Evolutionary conservation across 2,329 filamentous ascomycete species (phyloP).

Genomic region (Colletotrichum shisoi): DNA sequence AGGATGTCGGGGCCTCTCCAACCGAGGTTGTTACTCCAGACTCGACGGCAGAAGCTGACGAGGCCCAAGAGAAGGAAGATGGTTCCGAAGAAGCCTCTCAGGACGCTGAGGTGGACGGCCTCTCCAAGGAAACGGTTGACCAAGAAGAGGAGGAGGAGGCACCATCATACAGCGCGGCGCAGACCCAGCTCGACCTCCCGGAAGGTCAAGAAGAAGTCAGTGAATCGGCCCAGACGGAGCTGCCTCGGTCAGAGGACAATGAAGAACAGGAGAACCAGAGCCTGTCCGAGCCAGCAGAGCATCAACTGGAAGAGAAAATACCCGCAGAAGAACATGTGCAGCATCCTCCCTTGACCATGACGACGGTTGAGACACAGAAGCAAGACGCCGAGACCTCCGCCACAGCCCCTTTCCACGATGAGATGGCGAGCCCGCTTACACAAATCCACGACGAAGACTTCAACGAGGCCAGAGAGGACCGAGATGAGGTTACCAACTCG

Average conservation of each 20-base stretch:
- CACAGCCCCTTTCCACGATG: neutral
- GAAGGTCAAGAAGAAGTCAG: constrained; percentile 32
- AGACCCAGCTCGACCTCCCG: constrained; percentile 46
- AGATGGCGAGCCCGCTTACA: neutral
- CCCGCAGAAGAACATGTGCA: neutral
- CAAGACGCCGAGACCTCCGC: neutral
- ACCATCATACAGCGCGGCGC: constrained; percentile 40
- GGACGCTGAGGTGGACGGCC: too few relatives aligned
- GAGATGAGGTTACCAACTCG: neutral
- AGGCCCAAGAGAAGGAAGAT: neutral
- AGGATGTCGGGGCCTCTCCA: neutral
- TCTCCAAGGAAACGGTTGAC: neutral
- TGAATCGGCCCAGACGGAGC: constrained; percentile 10
- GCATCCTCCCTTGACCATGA: neutral
- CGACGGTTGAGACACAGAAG: neutral
- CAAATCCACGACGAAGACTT: neutral
- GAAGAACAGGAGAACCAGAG: neutral
- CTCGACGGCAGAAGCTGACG: neutral
- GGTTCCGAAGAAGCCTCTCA: neutral
- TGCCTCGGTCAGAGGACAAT: neutral
- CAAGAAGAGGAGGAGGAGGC: neutral
- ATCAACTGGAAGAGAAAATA: neutral
- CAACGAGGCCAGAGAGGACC: neutral
- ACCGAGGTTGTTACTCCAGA: neutral
- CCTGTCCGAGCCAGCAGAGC: neutral